Conservation (phyloP, 2,329 filamentous ascomycete genomes). For the Colletotrichum simmondsii region DNA sequence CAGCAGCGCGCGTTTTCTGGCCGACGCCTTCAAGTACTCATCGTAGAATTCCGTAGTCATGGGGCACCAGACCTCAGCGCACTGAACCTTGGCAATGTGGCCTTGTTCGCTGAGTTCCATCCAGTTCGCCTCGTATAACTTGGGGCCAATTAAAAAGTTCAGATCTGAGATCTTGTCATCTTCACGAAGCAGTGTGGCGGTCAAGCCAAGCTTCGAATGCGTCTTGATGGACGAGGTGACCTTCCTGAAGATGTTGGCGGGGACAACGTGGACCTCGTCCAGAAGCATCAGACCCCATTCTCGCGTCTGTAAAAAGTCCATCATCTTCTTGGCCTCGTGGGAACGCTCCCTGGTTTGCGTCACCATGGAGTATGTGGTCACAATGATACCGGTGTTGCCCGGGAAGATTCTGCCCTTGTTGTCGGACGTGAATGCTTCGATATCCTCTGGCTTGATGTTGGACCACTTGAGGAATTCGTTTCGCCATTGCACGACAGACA, state of each 20-base stretch:
- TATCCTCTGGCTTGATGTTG: slow-evolving; percentile 91
- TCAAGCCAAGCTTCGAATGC: slow-evolving; percentile 94
- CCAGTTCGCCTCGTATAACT: slow-evolving; percentile 99
- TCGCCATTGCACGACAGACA: slow-evolving; percentile 98
- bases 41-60: slow-evolving; percentile 99
- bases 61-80: slow-evolving; percentile 98
- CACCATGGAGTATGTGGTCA: slow-evolving; percentile 99
- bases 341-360: slow-evolving; percentile 88
- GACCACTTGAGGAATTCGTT: slow-evolving; percentile 99
- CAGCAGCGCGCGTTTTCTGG: slow-evolving; percentile 63
- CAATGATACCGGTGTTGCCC: slow-evolving; percentile 92
- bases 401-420: slow-evolving; percentile 86
- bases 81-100: slow-evolving; percentile 96
- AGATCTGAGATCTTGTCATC: slow-evolving; percentile 98
- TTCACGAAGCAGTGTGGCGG: slow-evolving; percentile 92
- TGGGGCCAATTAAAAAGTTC: slow-evolving; percentile 97
- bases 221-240: slow-evolving; percentile 94
- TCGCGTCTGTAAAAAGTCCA: slow-evolving; percentile 88
- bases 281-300: slow-evolving; percentile 99
- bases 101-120: slow-evolving; percentile 98
- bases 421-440: slow-evolving; percentile 94
- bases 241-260: slow-evolving; percentile 94
- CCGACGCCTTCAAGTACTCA: slow-evolving; percentile 82
- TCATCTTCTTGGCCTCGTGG: slow-evolving; percentile 95
- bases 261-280: slow-evolving; percentile 98